These are phyloP conservation scores for Linaria vulgaris DNA, from an alignment of 257 asterid species.

Conservation along the genomic window DNA sequence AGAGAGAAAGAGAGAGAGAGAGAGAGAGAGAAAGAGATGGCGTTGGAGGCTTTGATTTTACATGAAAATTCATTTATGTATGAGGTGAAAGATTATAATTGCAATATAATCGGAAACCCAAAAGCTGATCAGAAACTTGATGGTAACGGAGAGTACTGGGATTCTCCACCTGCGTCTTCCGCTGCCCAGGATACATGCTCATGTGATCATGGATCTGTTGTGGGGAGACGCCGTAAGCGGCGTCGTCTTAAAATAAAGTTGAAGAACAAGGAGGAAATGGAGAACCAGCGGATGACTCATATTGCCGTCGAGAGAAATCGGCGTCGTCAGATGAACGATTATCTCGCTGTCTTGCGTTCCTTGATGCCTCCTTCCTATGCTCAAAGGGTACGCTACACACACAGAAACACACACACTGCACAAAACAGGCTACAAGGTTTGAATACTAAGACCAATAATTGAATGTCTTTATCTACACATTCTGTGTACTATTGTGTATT, in stretches of 20 bases:
- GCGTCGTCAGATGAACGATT: constrained; percentile 75
- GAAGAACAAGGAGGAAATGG: constrained; percentile 75
- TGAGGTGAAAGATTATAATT: constrained; percentile 28
- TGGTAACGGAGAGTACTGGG: constrained; percentile 25
- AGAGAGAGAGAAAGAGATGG: constrained; percentile 34
- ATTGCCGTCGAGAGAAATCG: constrained; percentile 88
- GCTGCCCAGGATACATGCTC: no score
- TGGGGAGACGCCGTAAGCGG: constrained; percentile 41
- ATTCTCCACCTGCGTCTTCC: constrained; percentile 52
- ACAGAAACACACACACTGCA: not conserved
- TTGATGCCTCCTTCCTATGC: constrained; percentile 80
- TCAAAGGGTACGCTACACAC: constrained; percentile 52
- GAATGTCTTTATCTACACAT: constrained; percentile 7
- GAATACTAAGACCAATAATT: not conserved
- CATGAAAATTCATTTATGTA: constrained; percentile 53
- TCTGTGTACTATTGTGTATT: constrained; percentile 11
- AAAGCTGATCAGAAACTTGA: constrained; percentile 12
- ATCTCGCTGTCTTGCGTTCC: constrained; percentile 71
- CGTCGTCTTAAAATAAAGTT: constrained; percentile 45
- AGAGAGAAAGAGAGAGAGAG: constrained; percentile 12
- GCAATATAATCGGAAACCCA: constrained; percentile 26
- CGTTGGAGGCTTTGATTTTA: constrained; percentile 50
- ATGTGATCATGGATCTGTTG: no score
- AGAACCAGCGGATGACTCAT: constrained; percentile 79
- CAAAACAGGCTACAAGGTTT: not conserved